Percentiles rank a stretch among this genome's conserved stretches.
phyloP scores from a whole-genome alignment of 441 rosid genomes.

The Pelargonium myrrhifolium region DNA sequence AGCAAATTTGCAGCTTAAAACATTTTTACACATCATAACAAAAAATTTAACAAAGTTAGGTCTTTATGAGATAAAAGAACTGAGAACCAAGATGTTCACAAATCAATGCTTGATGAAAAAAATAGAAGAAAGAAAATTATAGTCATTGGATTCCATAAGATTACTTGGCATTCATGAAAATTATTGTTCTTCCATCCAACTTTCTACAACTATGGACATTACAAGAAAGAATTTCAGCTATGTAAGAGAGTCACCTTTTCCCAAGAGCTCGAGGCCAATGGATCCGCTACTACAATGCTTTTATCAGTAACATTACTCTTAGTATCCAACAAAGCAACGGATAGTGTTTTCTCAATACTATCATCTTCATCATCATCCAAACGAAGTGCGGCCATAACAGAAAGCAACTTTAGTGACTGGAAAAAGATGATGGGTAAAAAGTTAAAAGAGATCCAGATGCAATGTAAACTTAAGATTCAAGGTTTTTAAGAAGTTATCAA shows the following conservation, averaged over 20 bases:
- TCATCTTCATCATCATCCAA: constrained; percentile 64
- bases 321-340: constrained; percentile 48
- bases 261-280: constrained; percentile 94
- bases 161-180: neutral
- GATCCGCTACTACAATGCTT: constrained; percentile 52
- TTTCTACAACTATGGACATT: neutral
- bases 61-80: neutral
- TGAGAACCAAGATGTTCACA: neutral
- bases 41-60: neutral
- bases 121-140: neutral
- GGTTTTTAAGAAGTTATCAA: constrained; percentile 16
- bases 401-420: constrained; percentile 86
- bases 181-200: neutral
- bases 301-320: constrained; percentile 36
- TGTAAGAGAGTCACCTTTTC: constrained; percentile 51
- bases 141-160: neutral
- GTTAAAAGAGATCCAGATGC: constrained; percentile 21
- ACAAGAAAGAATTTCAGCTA: constrained; percentile 7
- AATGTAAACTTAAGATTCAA: constrained; percentile 4
- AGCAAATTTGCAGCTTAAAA: constrained; percentile 4
- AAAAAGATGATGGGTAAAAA: constrained; percentile 17
- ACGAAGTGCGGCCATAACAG: constrained; percentile 80
- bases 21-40: neutral
- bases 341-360: constrained; percentile 56
- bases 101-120: neutral